Evolutionary conservation across 257 asterid genomes (phyloP), one percentile per base, ranked within the genome.

Genomic region (Buddleja alternifolia): DNA sequence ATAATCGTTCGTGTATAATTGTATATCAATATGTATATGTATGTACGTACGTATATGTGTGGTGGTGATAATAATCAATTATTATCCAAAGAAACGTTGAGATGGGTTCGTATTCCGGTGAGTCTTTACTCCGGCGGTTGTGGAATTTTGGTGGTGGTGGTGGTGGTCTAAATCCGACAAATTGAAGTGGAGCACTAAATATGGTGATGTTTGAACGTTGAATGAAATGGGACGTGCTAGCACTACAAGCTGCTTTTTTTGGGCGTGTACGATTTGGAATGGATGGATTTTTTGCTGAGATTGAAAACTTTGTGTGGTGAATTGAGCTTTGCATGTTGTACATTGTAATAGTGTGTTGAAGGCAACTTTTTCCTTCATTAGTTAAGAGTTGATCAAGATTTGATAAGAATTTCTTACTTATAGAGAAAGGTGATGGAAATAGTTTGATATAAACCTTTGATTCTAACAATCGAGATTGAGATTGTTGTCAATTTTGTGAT

Each of bases 181-280:
- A 47, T 66, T 25, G 48, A 74, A 71, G 84, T 79, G 76, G 84
- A 79, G 84, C 80, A 79, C 80, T 79, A 71, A 52, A 56, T 41
- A 64, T 63, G 79, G 74, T 6, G 55, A 19, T 46, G 64, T 78
- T 78, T 70, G 77, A 46, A 74, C 14, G 36, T 73, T 60, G 74
- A 70, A 69, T 65, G 69, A 54, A 64, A 70, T 73, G 83, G 75
- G 76, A 44, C 76, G 64, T 45, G 60, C 4, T 44, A 29, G 75
- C 77, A 76, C 78, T 36, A 56, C 7, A 56, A 24, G 11, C 1
- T 55, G 50, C 60, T 51, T 77, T 73, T 39, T 34, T 29, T 29
- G 2, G 66, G 20, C 23, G 42, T 61, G 66, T 17, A 59, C 41
- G 66, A 56, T 62, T 58, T 51, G 32, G 41, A 12, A 32, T 60